Evolutionary conservation across 352 stramenopile genomes (phyloP).

Genomic region (Hyaloperonospora arabidopsidis): DNA sequence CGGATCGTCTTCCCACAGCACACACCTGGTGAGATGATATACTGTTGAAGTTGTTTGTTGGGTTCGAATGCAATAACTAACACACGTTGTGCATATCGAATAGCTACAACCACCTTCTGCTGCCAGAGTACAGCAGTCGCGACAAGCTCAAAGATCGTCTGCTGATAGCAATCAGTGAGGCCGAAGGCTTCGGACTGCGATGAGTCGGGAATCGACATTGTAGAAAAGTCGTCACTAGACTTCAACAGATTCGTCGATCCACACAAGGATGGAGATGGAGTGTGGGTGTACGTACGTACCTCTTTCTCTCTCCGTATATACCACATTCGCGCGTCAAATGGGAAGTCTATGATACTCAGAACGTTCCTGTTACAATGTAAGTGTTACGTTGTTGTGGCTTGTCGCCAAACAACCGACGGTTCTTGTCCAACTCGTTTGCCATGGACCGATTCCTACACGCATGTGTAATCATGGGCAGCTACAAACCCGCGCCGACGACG

Average conservation of each 20-base stretch:
- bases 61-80: conserved; percentile 5
- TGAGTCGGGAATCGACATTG: conserved; percentile 20
- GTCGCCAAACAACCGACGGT: background rate
- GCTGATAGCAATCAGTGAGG: conserved; percentile 71
- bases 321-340: too few species aligned
- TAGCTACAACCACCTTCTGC: conserved; percentile 84
- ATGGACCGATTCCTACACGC: background rate
- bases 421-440: background rate
- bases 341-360: too few species aligned
- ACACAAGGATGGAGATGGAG: background rate
- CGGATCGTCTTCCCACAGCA: conserved; percentile 69
- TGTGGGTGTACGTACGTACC: too few species aligned
- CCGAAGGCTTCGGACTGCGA: conserved; percentile 76
- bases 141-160: conserved; percentile 80
- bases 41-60: conserved; percentile 4
- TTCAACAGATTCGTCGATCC: background rate
- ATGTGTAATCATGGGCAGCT: background rate
- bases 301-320: too few species aligned
- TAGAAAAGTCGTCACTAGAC: background rate
- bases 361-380: too few species aligned
- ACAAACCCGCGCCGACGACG: background rate
- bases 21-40: conserved; percentile 64
- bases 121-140: conserved; percentile 68
- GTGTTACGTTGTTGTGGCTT: too few species aligned
- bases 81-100: conserved; percentile 7